Evolutionary conservation across 2,329 filamentous ascomycete species (phyloP), one percentile per base, ranked within the genome.

Genomic region (Penicillium rolfsii): DNA sequence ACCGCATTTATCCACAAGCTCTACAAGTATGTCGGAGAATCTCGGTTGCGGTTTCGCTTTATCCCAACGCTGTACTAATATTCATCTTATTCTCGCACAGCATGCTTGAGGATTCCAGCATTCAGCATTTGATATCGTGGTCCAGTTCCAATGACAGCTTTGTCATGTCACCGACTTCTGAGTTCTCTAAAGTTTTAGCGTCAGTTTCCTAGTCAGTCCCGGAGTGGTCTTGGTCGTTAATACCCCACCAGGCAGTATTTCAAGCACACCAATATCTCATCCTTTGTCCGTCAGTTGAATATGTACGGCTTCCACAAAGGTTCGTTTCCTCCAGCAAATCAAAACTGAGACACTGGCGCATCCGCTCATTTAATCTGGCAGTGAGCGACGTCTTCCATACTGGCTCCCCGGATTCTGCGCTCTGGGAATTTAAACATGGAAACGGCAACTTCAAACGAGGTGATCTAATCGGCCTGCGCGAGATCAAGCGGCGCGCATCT

Each of bases 301-400:
- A 99, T 99, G 95, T 99, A 99, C 71, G 95, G 95, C 6, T 99
- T 99, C 77, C 95, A 99, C 76, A 99, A 99, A 90, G 93, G 93
- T 96, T 77, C 53, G 75, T 67, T 57, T 26, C 28, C 50, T 22
- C 19, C 52, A n/a, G 41, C 28, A 16, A 14, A 55, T 40, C 7
- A 52, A 52, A 50, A 22, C 35, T 12, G 50, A 55, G 48, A 56
- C 56, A 26, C 14, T 11, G 41, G 52, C 30, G 24, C 9, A n/a
- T 46, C 68, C 56, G 65, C 60, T 57, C 28, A 59, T 41, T 22
- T 26, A 35, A n/a, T 41, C 14, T 55, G 52, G 38, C 71, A 97
- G 95, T 98, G 71, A 97, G 95, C 81, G 95, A 99, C 76, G 95
- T 98, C 24, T 99, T 98, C 74, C 94, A 98, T 76, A 97, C 93